Base-by-base conservation (phyloP, 148 eudicot species). In the Mesembryanthemum crystallinum region DNA sequence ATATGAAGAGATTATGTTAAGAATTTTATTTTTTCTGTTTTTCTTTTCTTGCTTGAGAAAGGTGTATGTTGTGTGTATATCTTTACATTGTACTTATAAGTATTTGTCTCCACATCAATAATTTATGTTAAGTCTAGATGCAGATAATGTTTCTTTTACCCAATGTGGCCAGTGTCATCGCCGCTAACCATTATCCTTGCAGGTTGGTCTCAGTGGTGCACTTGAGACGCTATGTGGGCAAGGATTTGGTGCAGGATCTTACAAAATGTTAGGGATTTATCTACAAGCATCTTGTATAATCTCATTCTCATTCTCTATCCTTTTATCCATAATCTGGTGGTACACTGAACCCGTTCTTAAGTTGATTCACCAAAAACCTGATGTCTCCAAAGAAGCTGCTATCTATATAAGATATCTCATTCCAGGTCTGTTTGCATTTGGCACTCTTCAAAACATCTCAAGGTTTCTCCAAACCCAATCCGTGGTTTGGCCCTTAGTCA, bases 181-280 rank as follows among this genome's bases (percentile, higher is more conserved):
- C 9, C 9, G 49, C 9, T 45, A 10, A 45, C 49, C 49, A 1
- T 45, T 8, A 45, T 45, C 11, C 49, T 55, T 55, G 60, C 17
- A 55, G 60, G 1, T 86, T 43, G 95, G 95, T 39, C 72, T 87
- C 33, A 90, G 95, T 77, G 95, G 92, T 62, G 83, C 88, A 35
- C 88, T 90, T 11, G 95, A 90, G 76, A 90, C 95, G 15, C 70
- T 90, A 43, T 90, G 92, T 28, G 92, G 92, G 67, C 96, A 90
- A 83, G 89, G 87, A 60, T 90, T 68, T 64, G 95, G 95, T 0
- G 95, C 95, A 54, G 60, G 82, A 62, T 18, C 77, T 29, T 87
- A 85, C 62, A 58, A 78, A 18, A 78, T 74, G 81, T 10, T 90
- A 66, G 96, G 96, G 11, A 73, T 90, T 73, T 86, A 90, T 73